Base-by-base conservation (phyloP, 352 stramenopile genomes). In the Phytopythium delawarense region DNA sequence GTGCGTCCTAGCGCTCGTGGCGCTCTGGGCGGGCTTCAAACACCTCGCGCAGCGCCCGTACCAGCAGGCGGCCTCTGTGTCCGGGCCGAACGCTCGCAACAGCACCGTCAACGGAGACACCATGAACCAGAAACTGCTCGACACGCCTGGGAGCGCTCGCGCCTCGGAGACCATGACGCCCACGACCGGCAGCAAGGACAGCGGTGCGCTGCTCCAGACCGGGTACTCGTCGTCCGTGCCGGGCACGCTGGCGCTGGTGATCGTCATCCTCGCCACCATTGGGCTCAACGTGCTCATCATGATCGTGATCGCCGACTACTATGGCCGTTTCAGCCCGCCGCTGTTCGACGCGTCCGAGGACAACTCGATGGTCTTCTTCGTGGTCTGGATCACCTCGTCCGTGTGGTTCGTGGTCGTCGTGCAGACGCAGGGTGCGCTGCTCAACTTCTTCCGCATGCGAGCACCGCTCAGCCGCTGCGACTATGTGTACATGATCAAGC, bases 241-340 rank as follows among this genome's bases (percentile, higher is more conserved):
- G 4, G 53, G 53, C 20, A 37, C 37, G 42, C 0, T 64, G 21
- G 71, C 81, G 51, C 83, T 83, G 23, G 61, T 46, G 2, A 79
- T 76, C 50, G 78, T 84, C 13, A 50, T 80, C 16, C 35, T 80
- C 4, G 63, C 72, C 7, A 75, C 79, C 0, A 28, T 85, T 37
- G 65, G 59, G 18, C 61, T 88, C 16, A 81, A 78, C 63, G 69
- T 65, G 34, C 69, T 81, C 9, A 53, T 87, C 54, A 70, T 88
- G 35, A 44, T 79, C n/a, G 62, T 80, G 37, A 84, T 80, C 23
- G 42, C 62, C 37, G 79, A 88, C 62, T 80, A 82, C 69, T 79
- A 79, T 57, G 70, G 66, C 62, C 63, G 70, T 39, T 80, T 80
- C 52, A 45, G 59, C n/a, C 70, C 64, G 4, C 55, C 59, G 37